Percentiles rank a stretch among this genome's conserved stretches.
phyloP scores from a whole-genome alignment of 768 basidiomycete species.

The Stropharia rugosoannulata region DNA sequence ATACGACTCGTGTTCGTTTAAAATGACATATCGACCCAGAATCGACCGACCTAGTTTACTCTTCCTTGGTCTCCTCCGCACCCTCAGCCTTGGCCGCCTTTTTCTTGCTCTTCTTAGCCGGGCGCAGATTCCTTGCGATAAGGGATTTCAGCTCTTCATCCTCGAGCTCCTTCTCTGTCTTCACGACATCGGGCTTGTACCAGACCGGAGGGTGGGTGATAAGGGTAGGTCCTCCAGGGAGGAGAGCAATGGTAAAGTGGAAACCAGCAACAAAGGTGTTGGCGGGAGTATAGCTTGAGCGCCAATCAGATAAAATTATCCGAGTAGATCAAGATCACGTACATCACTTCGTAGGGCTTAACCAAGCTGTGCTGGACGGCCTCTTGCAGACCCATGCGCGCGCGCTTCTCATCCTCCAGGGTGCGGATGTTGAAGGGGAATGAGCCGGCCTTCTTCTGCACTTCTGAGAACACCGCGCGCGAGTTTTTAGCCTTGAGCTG shows the following conservation, averaged over 20 bases:
- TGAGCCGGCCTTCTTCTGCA: conserved; percentile 95
- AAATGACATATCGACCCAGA: not conserved
- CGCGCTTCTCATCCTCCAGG: conserved; percentile 94
- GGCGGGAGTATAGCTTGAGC: conserved; percentile 68
- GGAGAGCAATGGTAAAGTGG: conserved; percentile 95
- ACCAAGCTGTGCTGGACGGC: conserved; percentile 93
- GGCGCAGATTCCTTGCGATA: conserved; percentile 76
- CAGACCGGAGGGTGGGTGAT: conserved; percentile 87
- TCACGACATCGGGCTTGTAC: conserved; percentile 92
- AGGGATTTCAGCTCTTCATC: conserved; percentile 84
- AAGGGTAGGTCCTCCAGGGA: conserved; percentile 83
- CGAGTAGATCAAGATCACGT: conserved; percentile 27
- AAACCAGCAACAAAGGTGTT: conserved; percentile 90
- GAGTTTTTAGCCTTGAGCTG: conserved; percentile 98
- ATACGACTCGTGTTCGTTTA: conserved; percentile 1
- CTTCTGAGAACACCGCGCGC: conserved; percentile 93
- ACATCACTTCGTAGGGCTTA: conserved; percentile 95
- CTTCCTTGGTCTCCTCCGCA: conserved; percentile 28
- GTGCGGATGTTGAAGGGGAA: conserved; percentile 97
- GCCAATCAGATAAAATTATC: conserved; percentile 2
- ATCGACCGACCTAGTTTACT: conserved; percentile 10
- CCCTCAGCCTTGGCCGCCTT: conserved; percentile 62
- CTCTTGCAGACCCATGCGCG: conserved; percentile 93
- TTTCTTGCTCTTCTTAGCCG: conserved; percentile 93
- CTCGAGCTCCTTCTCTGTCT: conserved; percentile 85